Percentiles rank a stretch among this genome's conserved stretches.
These are phyloP conservation scores for Alloascoidea africana DNA, from an alignment of 805 yeast genomes.

Conservation along the genomic window DNA sequence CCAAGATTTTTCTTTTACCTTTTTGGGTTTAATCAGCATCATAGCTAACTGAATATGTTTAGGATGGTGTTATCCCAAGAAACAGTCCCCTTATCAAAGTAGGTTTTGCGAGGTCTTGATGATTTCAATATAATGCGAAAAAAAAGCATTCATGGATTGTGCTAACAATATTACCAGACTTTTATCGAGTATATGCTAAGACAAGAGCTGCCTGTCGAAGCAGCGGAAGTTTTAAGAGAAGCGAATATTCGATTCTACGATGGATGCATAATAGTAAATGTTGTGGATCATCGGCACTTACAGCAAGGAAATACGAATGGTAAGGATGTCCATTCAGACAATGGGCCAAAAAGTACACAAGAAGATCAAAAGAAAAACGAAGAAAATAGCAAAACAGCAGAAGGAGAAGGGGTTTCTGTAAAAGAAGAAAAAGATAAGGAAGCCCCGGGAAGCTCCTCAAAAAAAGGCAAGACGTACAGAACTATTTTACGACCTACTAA, in stretches of 20 bases:
- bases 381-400: slow-evolving; percentile 5
- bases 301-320: not conserved
- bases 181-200: slow-evolving; percentile 67
- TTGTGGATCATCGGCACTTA: slow-evolving; percentile 66
- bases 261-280: slow-evolving; percentile 75
- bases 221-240: slow-evolving; percentile 80
- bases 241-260: slow-evolving; percentile 76
- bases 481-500: slow-evolving; percentile 73
- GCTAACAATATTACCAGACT: slow-evolving; percentile 11
- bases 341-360: not conserved
- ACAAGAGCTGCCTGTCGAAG: slow-evolving; percentile 78
- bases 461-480: slow-evolving; percentile 59
- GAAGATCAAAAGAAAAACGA: slow-evolving; percentile 1
- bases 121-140: not conserved
- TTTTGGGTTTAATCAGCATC: too few relatives aligned
- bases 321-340: not conserved
- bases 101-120: too few relatives aligned
- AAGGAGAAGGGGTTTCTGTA: slow-evolving; percentile 8
- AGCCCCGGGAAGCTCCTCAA: slow-evolving; percentile 10
- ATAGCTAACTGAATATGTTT: too few relatives aligned
- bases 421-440: slow-evolving; percentile 5
- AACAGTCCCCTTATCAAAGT: slow-evolving; percentile 59
- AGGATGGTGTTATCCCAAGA: slow-evolving; percentile 75
- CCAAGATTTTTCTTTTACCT: too few relatives aligned
- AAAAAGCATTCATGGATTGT: not conserved